Percentiles rank a stretch among this genome's conserved stretches.
phyloP scores from a whole-genome alignment of 2,329 filamentous ascomycete species.

The Lomentospora prolificans region DNA sequence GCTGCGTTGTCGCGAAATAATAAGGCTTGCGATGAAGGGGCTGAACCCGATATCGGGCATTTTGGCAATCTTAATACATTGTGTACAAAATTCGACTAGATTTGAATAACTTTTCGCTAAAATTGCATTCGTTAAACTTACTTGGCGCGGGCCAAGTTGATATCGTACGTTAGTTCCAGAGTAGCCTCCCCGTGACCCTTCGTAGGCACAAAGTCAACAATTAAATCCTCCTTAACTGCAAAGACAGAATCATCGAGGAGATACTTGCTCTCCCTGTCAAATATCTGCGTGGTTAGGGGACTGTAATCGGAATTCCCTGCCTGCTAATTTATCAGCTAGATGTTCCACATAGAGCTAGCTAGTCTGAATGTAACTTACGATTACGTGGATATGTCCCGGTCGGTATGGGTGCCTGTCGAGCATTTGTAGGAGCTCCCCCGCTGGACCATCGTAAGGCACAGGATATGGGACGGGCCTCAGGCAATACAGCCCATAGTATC shows the following conservation, averaged over 20 bases:
- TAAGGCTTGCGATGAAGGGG: too few relatives aligned
- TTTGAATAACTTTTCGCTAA: too few relatives aligned
- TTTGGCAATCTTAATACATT: too few relatives aligned
- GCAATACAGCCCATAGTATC: slow-evolving; percentile 53
- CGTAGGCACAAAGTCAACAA: slow-evolving; percentile 29
- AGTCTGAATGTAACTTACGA: slow-evolving; percentile 19
- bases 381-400: slow-evolving; percentile 52
- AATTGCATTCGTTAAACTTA: too few relatives aligned
- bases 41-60: too few relatives aligned
- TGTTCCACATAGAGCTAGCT: too few relatives aligned
- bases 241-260: slow-evolving; percentile 43
- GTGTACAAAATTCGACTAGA: too few relatives aligned
- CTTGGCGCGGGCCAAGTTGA: slow-evolving; percentile 24
- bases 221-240: slow-evolving; percentile 41
- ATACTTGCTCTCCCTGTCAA: slow-evolving; percentile 56
- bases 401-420: slow-evolving; percentile 47
- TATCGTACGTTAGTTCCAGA: slow-evolving; percentile 53
- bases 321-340: too few relatives aligned
- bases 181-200: slow-evolving; percentile 34
- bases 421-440: slow-evolving; percentile 38
- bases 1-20: too few relatives aligned
- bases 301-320: too few relatives aligned
- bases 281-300: slow-evolving; percentile 64
- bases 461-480: slow-evolving; percentile 49
- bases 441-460: slow-evolving; percentile 38